phyloP scores from a whole-genome alignment of 371 early-diverging fungal genomes.

The Mortierella sp. region DNA sequence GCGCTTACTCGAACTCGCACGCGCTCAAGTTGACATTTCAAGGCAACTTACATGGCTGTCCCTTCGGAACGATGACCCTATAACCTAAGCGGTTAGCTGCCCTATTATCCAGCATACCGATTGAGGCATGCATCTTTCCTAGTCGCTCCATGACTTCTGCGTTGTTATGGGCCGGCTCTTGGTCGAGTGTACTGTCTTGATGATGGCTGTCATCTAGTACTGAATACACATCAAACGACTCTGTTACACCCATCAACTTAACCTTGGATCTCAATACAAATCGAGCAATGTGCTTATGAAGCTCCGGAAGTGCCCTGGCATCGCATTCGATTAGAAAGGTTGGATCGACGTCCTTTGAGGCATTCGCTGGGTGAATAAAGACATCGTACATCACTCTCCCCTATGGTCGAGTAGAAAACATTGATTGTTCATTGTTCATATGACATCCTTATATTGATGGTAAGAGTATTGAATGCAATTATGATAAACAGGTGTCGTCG shows the following conservation, averaged over 20 bases:
- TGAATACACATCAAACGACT: slow-evolving; percentile 66
- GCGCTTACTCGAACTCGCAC: neutral
- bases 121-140: slow-evolving; percentile 43
- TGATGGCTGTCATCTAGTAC: slow-evolving; percentile 56
- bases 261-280: slow-evolving; percentile 87
- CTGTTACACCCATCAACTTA: slow-evolving; percentile 72
- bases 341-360: slow-evolving; percentile 67
- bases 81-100: slow-evolving; percentile 58
- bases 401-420: slow-evolving; percentile 36
- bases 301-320: slow-evolving; percentile 57
- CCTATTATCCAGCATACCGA: slow-evolving; percentile 59
- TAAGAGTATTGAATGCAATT: neutral
- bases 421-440: neutral
- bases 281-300: slow-evolving; percentile 79
- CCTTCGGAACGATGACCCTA: slow-evolving; percentile 41
- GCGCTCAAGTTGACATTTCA: no score
- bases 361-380: slow-evolving; percentile 87
- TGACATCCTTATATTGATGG: neutral
- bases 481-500: neutral
- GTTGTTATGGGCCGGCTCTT: neutral
- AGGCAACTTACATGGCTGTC: slow-evolving; percentile 27
- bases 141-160: slow-evolving; percentile 24
- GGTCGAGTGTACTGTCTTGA: neutral
- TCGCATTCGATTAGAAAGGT: slow-evolving; percentile 86
- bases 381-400: slow-evolving; percentile 93